These are phyloP conservation scores for Apophysomyces ossiformis DNA, from an alignment of 371 early-diverging fungal genomes.

Conservation along the genomic window DNA sequence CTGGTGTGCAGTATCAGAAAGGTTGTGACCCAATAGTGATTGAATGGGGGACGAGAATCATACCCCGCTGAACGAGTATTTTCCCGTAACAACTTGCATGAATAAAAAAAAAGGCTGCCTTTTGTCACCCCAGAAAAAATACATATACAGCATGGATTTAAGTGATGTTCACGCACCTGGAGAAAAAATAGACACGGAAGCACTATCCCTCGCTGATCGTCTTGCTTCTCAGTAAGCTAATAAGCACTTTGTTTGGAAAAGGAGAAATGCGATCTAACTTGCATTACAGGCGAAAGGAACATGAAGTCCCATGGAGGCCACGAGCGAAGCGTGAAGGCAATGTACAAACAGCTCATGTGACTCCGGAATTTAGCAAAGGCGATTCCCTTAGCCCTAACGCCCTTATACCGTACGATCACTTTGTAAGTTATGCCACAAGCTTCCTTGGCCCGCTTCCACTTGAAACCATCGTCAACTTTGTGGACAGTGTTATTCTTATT, in stretches of 20 bases:
- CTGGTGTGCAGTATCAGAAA: too few relatives aligned
- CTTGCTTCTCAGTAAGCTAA: constrained; percentile 13
- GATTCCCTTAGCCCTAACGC: constrained; percentile 7
- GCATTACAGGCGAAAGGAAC: background rate
- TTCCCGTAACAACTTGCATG: too few relatives aligned
- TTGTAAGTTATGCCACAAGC: constrained; percentile 16
- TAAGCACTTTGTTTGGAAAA: background rate
- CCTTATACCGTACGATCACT: constrained; percentile 15
- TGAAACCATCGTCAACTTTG: constrained; percentile 11
- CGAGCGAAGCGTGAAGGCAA: constrained; percentile 1
- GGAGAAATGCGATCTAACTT: background rate
- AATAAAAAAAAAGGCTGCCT: too few relatives aligned
- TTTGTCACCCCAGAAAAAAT: too few relatives aligned
- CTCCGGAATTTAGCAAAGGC: constrained; percentile 9
- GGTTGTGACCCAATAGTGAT: too few relatives aligned
- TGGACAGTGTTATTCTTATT: constrained; percentile 11
- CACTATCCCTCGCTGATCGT: constrained; percentile 5
- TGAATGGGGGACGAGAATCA: too few relatives aligned
- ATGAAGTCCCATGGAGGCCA: background rate
- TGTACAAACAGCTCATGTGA: constrained; percentile 20
- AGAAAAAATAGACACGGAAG: constrained; percentile 12
- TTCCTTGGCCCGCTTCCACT: constrained; percentile 13
- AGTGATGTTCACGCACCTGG: constrained; percentile 19
- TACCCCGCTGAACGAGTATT: too few relatives aligned
- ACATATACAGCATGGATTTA: background rate